These are phyloP conservation scores for Cladophialophora carrionii DNA, from an alignment of 2,329 filamentous ascomycete species.

Conservation along the genomic window DNA sequence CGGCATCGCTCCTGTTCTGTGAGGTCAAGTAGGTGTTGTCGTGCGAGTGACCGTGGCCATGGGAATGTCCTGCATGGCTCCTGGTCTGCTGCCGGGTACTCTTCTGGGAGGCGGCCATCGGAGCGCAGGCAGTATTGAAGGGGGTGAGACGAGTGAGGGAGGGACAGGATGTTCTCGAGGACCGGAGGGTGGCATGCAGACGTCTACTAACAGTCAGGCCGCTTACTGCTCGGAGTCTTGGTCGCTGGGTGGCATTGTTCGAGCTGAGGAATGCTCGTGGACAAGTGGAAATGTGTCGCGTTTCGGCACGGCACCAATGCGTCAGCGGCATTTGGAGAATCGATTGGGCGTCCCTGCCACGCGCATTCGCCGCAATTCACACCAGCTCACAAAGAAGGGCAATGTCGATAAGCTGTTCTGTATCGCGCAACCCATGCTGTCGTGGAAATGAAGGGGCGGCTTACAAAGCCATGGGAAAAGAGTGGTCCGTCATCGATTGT, in stretches of 20 bases:
- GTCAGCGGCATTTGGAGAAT: conserved; percentile 35
- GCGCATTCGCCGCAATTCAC: not conserved
- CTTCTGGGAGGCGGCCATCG: conserved; percentile 22
- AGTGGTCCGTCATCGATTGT: not conserved
- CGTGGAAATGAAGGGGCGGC: not conserved
- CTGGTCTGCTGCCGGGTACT: conserved; percentile 28
- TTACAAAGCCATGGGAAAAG: not conserved
- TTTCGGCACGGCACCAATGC: conserved; percentile 34
- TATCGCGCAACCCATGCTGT: conserved; percentile 23
- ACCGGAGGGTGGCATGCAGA: conserved; percentile 10
- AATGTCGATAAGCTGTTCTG: conserved; percentile 1
- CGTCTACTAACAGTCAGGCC: conserved; percentile 16
- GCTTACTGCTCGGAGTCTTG: conserved; percentile 23
- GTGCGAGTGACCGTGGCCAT: conserved; percentile 69
- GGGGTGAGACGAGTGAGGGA: conserved; percentile 1
- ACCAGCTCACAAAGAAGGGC: not conserved
- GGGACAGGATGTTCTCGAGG: conserved; percentile 14
- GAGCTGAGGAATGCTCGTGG: conserved; percentile 16
- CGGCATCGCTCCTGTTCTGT: conserved; percentile 84
- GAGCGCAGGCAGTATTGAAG: not conserved
- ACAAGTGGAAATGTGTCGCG: conserved; percentile 34
- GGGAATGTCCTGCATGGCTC: conserved; percentile 57
- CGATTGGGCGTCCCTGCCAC: conserved; percentile 6
- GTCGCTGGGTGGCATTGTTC: conserved; percentile 10
- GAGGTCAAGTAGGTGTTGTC: conserved; percentile 83